These are phyloP conservation scores for Dryas drummondii DNA, from an alignment of 306 rosid genomes.

Conservation along the genomic window DNA sequence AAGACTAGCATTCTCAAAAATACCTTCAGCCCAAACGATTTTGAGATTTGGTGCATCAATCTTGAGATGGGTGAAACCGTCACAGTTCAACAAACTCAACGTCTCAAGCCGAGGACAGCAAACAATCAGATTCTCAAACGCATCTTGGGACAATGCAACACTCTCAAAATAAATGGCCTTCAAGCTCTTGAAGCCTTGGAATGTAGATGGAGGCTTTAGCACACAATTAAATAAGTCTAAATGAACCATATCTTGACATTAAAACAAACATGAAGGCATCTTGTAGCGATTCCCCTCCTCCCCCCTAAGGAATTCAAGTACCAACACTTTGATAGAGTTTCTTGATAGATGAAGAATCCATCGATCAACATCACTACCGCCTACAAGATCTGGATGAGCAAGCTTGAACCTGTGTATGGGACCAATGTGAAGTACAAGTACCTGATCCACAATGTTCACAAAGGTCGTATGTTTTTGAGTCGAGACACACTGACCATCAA, in stretches of 20 bases:
- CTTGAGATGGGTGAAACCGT: no score
- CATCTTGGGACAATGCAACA: no score
- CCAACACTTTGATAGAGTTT: constrained; percentile 42
- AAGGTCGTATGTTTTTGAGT: constrained; percentile 34
- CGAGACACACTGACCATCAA: constrained; percentile 34
- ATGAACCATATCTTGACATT: constrained; percentile 44
- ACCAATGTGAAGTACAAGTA: neutral
- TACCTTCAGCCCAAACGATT: neutral
- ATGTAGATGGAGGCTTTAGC: no score
- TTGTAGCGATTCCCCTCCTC: constrained; percentile 44
- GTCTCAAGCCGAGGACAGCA: no score
- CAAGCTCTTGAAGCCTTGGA: no score
- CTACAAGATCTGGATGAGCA: no score
- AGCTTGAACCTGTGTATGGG: no score
- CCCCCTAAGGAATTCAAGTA: constrained; percentile 47
- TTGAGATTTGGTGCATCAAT: no score
- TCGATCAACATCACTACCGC: constrained; percentile 32
- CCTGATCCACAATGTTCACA: constrained; percentile 29
- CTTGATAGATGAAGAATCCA: constrained; percentile 52
- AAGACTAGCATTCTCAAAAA: no score
- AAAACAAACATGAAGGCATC: constrained; percentile 47
- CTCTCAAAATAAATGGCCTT: no score
- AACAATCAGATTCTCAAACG: no score
- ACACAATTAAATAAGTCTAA: constrained; percentile 23
- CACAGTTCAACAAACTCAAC: no score